Percentiles rank a stretch among this genome's conserved stretches.
Conservation (phyloP, 2,329 filamentous ascomycete genomes). For the Alternaria sp. region DNA sequence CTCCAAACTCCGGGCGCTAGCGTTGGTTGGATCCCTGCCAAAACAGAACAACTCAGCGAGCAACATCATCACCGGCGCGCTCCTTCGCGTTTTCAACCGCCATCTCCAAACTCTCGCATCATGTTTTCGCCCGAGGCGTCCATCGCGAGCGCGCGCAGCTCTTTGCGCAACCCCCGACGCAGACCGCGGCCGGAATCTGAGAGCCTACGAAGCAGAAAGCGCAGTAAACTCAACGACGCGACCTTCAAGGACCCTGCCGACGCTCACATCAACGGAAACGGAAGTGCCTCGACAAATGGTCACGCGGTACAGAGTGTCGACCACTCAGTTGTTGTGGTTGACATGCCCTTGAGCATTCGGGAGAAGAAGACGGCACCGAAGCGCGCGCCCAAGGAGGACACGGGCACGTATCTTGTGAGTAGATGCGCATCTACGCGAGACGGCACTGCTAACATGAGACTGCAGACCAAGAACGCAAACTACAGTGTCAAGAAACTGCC, state of each 20-base stretch:
- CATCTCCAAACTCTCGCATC: slow-evolving; percentile 14
- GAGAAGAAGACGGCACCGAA: slow-evolving; percentile 52
- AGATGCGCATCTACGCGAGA: background rate
- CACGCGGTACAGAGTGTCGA: slow-evolving; percentile 37
- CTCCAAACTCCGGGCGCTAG: slow-evolving; percentile 1
- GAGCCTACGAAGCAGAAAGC: slow-evolving; percentile 53
- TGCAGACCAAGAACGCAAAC: slow-evolving; percentile 79
- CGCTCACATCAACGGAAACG: slow-evolving; percentile 43
- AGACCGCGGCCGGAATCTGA: slow-evolving; percentile 52
- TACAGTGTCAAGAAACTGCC: slow-evolving; percentile 87
- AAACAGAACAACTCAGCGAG: background rate
- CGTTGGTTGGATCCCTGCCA: background rate
- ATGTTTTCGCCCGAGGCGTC: slow-evolving; percentile 51
- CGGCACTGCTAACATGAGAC: slow-evolving; percentile 9
- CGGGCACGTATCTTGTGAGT: slow-evolving; percentile 69
- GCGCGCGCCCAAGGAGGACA: slow-evolving; percentile 70
- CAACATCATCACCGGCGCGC: slow-evolving; percentile 34
- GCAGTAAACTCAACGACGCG: slow-evolving; percentile 55
- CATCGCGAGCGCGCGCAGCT: slow-evolving; percentile 45
- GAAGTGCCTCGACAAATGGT: slow-evolving; percentile 39
- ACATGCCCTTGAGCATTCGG: slow-evolving; percentile 46
- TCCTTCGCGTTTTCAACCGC: slow-evolving; percentile 35
- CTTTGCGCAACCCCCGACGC: slow-evolving; percentile 55
- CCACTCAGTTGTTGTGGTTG: slow-evolving; percentile 39
- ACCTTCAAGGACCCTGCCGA: slow-evolving; percentile 43